Conservation (phyloP, 1,284 basidiomycete species). For the Cutaneotrichosporon sp. region DNA sequence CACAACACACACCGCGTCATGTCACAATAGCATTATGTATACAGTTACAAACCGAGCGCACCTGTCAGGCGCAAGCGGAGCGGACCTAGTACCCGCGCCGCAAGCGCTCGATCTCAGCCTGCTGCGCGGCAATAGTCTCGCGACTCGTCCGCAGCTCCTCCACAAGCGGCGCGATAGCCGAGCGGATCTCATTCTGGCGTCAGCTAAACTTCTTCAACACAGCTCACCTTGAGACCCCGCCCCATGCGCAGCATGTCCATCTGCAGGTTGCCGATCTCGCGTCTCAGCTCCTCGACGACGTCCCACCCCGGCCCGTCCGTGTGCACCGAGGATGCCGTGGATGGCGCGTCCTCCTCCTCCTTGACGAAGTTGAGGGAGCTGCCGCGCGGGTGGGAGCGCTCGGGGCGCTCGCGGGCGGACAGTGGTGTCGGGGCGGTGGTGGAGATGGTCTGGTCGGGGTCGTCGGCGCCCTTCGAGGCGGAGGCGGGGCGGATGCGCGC, state of each 20-base stretch:
- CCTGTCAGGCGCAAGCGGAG: background rate
- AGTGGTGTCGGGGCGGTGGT: background rate
- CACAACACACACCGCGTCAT: too few relatives aligned
- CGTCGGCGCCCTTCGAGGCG: background rate
- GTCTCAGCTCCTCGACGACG: constrained; percentile 26
- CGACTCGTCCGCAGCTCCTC: constrained; percentile 31
- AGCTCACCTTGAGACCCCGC: constrained; percentile 33
- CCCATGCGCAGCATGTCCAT: constrained; percentile 44
- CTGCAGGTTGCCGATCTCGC: constrained; percentile 37
- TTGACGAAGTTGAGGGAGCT: background rate
- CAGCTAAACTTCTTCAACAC: background rate
- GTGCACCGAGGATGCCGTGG: background rate
- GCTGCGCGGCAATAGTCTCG: constrained; percentile 35
- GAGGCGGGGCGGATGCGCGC: constrained; percentile 15
- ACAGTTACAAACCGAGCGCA: background rate
- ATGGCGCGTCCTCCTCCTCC: constrained; percentile 3
- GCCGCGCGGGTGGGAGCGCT: background rate
- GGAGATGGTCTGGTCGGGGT: constrained; percentile 5
- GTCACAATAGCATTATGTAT: background rate
- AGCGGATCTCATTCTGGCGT: constrained; percentile 36
- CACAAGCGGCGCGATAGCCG: constrained; percentile 29
- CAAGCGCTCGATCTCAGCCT: constrained; percentile 38
- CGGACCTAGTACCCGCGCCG: constrained; percentile 29
- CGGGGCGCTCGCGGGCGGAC: background rate
- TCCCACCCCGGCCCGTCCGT: constrained; percentile 12